phyloP scores from a whole-genome alignment of 169 alveolate species.

The Eimeria mitis region DNA sequence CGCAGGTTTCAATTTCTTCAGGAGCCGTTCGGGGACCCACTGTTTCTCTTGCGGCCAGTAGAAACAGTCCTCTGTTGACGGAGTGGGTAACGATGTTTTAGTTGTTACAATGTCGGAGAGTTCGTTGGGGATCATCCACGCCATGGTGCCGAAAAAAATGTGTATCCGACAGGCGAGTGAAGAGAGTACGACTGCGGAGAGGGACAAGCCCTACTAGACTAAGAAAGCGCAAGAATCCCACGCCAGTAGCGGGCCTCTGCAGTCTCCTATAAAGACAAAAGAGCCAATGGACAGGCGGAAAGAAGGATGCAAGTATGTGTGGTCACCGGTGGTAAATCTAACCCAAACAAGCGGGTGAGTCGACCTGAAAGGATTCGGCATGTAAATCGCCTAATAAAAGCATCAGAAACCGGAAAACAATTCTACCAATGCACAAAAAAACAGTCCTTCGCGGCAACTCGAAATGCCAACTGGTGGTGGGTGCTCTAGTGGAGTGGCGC shows the following conservation, averaged over 20 bases:
- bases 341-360: not conserved
- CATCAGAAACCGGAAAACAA: not conserved
- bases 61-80: slow-evolving; percentile 68
- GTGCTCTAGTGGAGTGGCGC: slow-evolving; percentile 3
- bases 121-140: slow-evolving; percentile 67
- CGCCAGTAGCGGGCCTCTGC: not conserved
- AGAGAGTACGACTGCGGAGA: not conserved
- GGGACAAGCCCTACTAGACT: not conserved
- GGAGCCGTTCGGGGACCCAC: slow-evolving; percentile 72
- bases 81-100: slow-evolving; percentile 58
- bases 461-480: not conserved
- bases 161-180: not conserved
- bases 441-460: not conserved
- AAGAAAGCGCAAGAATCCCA: not conserved
- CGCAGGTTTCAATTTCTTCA: slow-evolving; percentile 40
- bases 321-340: not conserved
- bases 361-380: not conserved
- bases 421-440: not conserved
- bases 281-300: not conserved
- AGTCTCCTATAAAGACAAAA: not conserved
- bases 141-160: slow-evolving; percentile 27
- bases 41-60: slow-evolving; percentile 55
- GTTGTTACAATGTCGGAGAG: slow-evolving; percentile 14
- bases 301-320: not conserved
- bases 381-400: not conserved